Conservation (phyloP, 2,329 filamentous ascomycete species). For the Fusarium udum region DNA sequence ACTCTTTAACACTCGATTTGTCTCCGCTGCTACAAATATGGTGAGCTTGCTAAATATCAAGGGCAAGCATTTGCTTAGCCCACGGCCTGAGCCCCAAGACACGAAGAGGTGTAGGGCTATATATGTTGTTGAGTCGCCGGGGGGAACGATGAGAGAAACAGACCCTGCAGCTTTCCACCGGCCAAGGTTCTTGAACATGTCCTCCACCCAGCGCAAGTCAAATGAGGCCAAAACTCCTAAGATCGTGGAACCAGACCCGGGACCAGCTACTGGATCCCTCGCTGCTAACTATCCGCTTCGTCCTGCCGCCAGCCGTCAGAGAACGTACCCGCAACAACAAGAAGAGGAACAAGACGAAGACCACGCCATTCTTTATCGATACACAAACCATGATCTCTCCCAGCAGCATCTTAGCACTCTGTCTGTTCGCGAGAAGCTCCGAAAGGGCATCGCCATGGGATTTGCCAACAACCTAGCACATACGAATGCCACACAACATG, state of each 20-base stretch:
- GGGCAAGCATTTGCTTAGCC: constrained; percentile 27
- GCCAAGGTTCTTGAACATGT: not conserved
- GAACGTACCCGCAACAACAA: not conserved
- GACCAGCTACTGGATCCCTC: no score
- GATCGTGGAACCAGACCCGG: not conserved
- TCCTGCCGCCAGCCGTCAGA: not conserved
- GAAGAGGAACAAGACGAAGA: not conserved
- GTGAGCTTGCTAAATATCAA: not conserved
- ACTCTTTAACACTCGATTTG: not conserved
- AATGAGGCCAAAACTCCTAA: not conserved
- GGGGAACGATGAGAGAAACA: constrained; percentile 24
- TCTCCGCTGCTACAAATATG: constrained; percentile 5
- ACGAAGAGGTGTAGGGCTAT: constrained; percentile 14
- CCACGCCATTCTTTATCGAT: not conserved
- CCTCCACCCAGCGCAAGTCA: not conserved
- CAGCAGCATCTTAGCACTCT: constrained; percentile 22
- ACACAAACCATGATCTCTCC: constrained; percentile 13
- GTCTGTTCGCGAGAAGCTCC: constrained; percentile 29
- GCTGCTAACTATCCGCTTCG: not conserved
- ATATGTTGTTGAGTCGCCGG: constrained; percentile 26
- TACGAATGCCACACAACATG: not conserved
- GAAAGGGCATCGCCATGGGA: constrained; percentile 32
- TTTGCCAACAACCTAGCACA: constrained; percentile 16
- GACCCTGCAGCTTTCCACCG: constrained; percentile 1
- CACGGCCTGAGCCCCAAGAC: not conserved